Conservation (phyloP, 2,329 filamentous ascomycete species). For the Aspergillus sergii region DNA sequence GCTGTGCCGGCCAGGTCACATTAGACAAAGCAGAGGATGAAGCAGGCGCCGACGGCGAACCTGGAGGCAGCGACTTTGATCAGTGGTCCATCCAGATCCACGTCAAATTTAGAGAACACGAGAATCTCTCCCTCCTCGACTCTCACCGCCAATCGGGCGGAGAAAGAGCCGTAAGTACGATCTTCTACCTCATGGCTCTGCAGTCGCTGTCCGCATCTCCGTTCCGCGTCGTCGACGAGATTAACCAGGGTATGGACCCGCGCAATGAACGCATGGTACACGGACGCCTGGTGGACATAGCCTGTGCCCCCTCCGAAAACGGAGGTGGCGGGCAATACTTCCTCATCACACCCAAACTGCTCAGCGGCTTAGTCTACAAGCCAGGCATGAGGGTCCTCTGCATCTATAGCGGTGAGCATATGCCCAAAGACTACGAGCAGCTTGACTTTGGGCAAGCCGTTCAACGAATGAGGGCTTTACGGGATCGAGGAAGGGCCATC, state of each 20-base stretch:
- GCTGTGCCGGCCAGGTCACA: conserved; percentile 86
- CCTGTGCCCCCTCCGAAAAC: conserved; percentile 64
- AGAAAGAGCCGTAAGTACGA: conserved; percentile 92
- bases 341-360: conserved; percentile 93
- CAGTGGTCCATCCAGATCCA: conserved; percentile 91
- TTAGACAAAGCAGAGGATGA: conserved; percentile 69
- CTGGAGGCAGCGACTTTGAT: conserved; percentile 74
- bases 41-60: conserved; percentile 32
- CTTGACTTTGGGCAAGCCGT: conserved; percentile 43
- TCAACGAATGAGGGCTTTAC: conserved; percentile 36
- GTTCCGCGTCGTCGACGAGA: conserved; percentile 98
- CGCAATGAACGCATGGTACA: conserved; percentile 98
- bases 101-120: conserved; percentile 89
- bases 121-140: conserved; percentile 81
- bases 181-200: conserved; percentile 98
- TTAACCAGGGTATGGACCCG: conserved; percentile 99
- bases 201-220: conserved; percentile 91
- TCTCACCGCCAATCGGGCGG: conserved; percentile 94
- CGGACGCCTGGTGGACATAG: conserved; percentile 96
- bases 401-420: conserved; percentile 82
- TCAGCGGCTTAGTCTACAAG: conserved; percentile 83
- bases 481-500: conserved; percentile 15
- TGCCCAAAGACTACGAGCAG: conserved; percentile 43
- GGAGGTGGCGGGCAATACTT: conserved; percentile 74
- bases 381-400: conserved; percentile 89